These are phyloP conservation scores for Viola odorata DNA, from an alignment of 345 rosid genomes.

Conservation along the genomic window DNA sequence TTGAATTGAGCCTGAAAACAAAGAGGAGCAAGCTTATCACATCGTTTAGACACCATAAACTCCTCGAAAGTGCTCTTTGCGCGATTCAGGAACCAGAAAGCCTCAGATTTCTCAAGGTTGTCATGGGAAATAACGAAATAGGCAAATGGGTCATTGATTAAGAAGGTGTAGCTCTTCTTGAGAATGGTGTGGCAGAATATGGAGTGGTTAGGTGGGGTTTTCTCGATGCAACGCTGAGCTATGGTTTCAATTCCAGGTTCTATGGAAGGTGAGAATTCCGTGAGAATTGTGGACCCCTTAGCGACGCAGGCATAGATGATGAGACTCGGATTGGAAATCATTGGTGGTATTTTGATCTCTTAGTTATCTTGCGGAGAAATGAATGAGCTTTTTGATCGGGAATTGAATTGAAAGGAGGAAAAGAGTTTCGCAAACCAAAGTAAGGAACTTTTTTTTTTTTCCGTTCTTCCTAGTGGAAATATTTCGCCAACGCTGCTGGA, in stretches of 20 bases:
- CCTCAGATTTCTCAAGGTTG: conserved; percentile 38
- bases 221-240: conserved; percentile 55
- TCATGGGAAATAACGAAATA: conserved; percentile 54
- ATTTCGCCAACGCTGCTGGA: background rate
- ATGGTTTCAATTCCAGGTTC: conserved; percentile 47
- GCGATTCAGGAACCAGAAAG: conserved; percentile 49
- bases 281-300: conserved; percentile 51
- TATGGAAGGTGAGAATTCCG: conserved; percentile 41
- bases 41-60: conserved; percentile 25
- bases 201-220: conserved; percentile 66
- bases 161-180: conserved; percentile 49
- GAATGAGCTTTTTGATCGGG: background rate
- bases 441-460: background rate
- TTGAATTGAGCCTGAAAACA: conserved; percentile 55
- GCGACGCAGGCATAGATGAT: conserved; percentile 65
- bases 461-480: background rate
- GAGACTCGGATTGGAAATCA: conserved; percentile 58
- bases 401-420: background rate
- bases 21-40: conserved; percentile 25
- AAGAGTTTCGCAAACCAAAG: background rate
- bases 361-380: background rate
- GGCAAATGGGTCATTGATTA: conserved; percentile 49
- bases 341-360: conserved; percentile 16
- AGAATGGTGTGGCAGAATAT: conserved; percentile 60
- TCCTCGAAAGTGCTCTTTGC: conserved; percentile 44